Evolutionary conservation across 2,329 filamentous ascomycete species (phyloP).

Genomic region (Neospermospora avenae): DNA sequence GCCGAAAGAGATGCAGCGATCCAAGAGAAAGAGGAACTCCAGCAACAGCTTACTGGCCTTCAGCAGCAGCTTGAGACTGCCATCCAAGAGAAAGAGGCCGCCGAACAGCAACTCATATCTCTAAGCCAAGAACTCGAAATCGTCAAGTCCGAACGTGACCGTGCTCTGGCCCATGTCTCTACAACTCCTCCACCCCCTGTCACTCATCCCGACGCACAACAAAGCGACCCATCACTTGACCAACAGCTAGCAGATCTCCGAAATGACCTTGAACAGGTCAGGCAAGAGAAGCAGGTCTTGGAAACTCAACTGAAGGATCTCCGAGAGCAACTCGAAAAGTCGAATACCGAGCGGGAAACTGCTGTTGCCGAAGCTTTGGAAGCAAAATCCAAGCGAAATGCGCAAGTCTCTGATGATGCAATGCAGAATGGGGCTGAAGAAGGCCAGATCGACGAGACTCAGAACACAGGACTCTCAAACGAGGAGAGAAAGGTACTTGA

Average conservation of each 20-base stretch:
- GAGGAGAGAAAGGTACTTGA: constrained; percentile 60
- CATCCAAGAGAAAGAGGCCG: constrained; percentile 35
- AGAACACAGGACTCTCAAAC: constrained; percentile 43
- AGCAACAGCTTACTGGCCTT: constrained; percentile 37
- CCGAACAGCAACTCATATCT: constrained; percentile 36
- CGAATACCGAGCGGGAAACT: constrained; percentile 59
- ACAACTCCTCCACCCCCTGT: constrained; percentile 34
- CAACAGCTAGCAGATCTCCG: constrained; percentile 47
- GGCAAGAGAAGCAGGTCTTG: constrained; percentile 65
- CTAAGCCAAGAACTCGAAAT: constrained; percentile 41
- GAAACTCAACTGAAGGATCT: constrained; percentile 58
- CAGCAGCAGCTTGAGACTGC: constrained; percentile 48
- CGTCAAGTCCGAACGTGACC: constrained; percentile 45
- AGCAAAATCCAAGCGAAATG: constrained; percentile 41
- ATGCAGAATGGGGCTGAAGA: constrained; percentile 53
- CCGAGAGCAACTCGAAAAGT: constrained; percentile 57
- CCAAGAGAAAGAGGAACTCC: constrained; percentile 42
- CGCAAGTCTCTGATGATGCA: constrained; percentile 26
- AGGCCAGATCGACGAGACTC: constrained; percentile 48
- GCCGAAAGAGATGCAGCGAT: constrained; percentile 40
- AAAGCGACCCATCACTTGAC: constrained; percentile 49
- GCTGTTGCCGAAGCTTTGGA: constrained; percentile 39
- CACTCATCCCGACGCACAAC: constrained; percentile 46
- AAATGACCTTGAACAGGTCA: constrained; percentile 64
- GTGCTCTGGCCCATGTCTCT: constrained; percentile 33